A percentile compares a stretch with the other conserved stretches of the same genome.
Evolutionary conservation across 768 basidiomycete genomes (phyloP).

Genomic region (Atractiella rhizophila): DNA sequence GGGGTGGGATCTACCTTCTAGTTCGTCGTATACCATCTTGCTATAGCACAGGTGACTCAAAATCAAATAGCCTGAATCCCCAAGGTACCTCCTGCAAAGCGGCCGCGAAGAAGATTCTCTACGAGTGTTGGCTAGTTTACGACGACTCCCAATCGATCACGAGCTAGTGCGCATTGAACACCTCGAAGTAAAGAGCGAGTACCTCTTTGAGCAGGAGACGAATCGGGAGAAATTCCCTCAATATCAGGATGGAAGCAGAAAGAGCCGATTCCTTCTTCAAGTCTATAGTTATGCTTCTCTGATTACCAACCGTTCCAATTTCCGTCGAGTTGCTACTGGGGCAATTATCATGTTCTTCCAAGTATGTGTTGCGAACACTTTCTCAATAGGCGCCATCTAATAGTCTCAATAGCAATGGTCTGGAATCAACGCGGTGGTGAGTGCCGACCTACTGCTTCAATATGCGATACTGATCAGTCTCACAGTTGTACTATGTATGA

Average conservation of each 20-base stretch:
- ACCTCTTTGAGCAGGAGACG: constrained; percentile 46
- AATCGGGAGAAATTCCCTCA: constrained; percentile 34
- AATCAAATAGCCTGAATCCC: constrained; percentile 64
- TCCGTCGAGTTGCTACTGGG: constrained; percentile 39
- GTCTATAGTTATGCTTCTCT: not conserved
- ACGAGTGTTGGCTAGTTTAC: constrained; percentile 35
- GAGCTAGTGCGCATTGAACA: constrained; percentile 50
- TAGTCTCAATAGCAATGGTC: too few relatives aligned
- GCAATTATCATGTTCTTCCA: constrained; percentile 55
- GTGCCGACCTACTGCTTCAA: too few relatives aligned
- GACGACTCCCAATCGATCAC: constrained; percentile 31
- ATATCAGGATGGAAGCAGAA: constrained; percentile 32
- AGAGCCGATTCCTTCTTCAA: constrained; percentile 24
- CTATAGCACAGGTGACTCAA: too few relatives aligned
- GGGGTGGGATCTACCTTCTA: constrained; percentile 45
- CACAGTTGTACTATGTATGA: too few relatives aligned
- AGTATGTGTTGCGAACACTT: constrained; percentile 55
- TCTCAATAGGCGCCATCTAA: too few relatives aligned
- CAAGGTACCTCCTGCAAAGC: constrained; percentile 45
- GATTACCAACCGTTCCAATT: constrained; percentile 25
- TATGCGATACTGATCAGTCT: too few relatives aligned
- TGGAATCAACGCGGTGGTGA: too few relatives aligned
- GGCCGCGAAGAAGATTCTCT: constrained; percentile 53
- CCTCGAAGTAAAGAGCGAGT: constrained; percentile 42
- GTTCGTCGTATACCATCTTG: too few relatives aligned